Conservation (phyloP, 768 basidiomycete species). For the Phylloporus scabripes region DNA sequence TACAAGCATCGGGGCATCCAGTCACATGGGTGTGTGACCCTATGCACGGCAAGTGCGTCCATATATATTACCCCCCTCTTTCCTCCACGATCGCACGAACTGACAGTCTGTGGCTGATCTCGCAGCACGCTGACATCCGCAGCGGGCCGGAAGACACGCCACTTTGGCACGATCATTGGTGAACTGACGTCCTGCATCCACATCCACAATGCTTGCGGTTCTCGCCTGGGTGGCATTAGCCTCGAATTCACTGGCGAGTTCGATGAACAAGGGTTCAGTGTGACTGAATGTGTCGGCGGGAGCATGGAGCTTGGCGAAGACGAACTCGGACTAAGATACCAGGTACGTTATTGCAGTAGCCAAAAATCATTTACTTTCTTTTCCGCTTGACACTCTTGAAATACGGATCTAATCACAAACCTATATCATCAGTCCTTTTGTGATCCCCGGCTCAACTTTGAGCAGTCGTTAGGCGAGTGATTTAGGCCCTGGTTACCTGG, state of each 20-base stretch:
- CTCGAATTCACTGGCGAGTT: constrained; percentile 92
- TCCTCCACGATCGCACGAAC: background rate
- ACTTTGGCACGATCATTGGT: constrained; percentile 83
- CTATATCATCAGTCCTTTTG: constrained; percentile 65
- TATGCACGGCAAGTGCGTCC: constrained; percentile 94
- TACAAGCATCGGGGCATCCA: constrained; percentile 75
- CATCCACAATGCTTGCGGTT: constrained; percentile 71
- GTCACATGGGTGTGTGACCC: constrained; percentile 96
- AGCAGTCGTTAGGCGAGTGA: constrained; percentile 81
- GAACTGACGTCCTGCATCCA: constrained; percentile 80
- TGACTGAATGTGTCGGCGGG: constrained; percentile 95
- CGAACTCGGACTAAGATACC: constrained; percentile 84
- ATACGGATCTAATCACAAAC: background rate
- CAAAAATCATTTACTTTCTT: background rate
- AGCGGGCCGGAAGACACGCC: constrained; percentile 81
- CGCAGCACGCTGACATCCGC: constrained; percentile 76
- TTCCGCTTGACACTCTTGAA: background rate
- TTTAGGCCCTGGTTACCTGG: background rate
- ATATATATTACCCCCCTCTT: background rate
- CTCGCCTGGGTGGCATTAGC: constrained; percentile 77
- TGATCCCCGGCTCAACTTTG: constrained; percentile 90
- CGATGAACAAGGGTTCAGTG: constrained; percentile 85
- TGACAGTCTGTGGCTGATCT: background rate
- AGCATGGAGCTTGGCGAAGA: constrained; percentile 93
- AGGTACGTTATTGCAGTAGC: constrained; percentile 39